Conservation (phyloP, 2,329 filamentous ascomycete genomes). For the Emergomyces orientalis region DNA sequence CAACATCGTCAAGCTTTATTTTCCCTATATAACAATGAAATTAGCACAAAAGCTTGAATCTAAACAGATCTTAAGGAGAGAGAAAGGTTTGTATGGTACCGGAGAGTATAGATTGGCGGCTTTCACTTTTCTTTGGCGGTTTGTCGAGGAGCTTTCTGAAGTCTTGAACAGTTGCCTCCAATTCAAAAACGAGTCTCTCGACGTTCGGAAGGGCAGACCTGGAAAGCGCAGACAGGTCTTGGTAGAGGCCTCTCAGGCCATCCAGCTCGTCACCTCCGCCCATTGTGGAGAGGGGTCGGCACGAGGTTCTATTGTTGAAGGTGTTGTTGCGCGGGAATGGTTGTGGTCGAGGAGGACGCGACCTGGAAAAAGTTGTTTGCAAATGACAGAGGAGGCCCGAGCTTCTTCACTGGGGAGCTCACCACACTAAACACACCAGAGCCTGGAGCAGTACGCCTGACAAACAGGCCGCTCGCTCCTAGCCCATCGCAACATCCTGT, state of each 20-base stretch:
- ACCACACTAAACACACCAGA: neutral
- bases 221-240: constrained; percentile 68
- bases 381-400: neutral
- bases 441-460: neutral
- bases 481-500: neutral
- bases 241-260: constrained; percentile 72
- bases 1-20: constrained; percentile 59
- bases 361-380: neutral
- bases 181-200: constrained; percentile 56
- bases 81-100: constrained; percentile 41
- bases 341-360: neutral
- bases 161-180: constrained; percentile 57
- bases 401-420: neutral
- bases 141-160: constrained; percentile 68
- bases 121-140: constrained; percentile 62
- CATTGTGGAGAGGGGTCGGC: constrained; percentile 41
- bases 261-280: constrained; percentile 63
- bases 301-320: neutral
- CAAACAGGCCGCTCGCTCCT: neutral
- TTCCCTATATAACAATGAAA: constrained; percentile 49
- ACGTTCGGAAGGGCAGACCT: constrained; percentile 61
- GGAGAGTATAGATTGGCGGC: constrained; percentile 59
- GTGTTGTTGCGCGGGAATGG: neutral
- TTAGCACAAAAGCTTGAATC: neutral
- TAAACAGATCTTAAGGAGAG: constrained; percentile 1